Percentiles rank a stretch among this genome's conserved stretches.
Evolutionary conservation across 2,329 filamentous ascomycete species (phyloP).

Genomic region (Orbilia javanica): DNA sequence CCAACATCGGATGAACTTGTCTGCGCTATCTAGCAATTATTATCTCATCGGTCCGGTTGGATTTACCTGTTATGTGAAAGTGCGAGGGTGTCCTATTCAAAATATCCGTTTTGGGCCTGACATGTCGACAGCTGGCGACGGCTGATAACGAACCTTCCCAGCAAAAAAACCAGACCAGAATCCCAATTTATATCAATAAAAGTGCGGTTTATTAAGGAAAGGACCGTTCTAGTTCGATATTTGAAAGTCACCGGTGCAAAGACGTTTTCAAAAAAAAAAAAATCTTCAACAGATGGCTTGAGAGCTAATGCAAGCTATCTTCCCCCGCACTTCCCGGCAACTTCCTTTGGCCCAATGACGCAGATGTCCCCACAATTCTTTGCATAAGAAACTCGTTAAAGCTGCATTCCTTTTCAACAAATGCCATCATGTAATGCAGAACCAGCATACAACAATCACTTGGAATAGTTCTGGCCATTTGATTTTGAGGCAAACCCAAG

Average conservation of each 20-base stretch:
- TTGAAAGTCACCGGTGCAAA: conserved; percentile 18
- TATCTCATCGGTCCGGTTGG: conserved; percentile 38
- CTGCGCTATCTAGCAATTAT: conserved; percentile 20
- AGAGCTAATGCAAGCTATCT: neutral
- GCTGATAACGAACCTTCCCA: conserved; percentile 19
- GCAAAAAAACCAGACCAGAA: neutral
- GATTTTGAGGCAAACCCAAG: neutral
- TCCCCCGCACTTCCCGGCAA: conserved; percentile 1
- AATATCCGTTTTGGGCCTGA: conserved; percentile 20
- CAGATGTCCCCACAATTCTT: conserved; percentile 34
- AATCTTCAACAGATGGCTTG: too few species aligned
- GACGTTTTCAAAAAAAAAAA: neutral
- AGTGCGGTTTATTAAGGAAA: neutral
- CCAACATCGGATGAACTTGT: conserved; percentile 58
- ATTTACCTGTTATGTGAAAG: conserved; percentile 38
- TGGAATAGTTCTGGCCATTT: conserved; percentile 17
- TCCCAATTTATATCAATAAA: neutral
- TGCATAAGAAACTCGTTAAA: conserved; percentile 27
- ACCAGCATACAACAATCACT: conserved; percentile 8
- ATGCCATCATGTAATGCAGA: neutral
- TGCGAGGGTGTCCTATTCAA: neutral
- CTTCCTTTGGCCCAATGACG: conserved; percentile 36
- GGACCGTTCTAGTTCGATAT: neutral
- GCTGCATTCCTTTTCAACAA: conserved; percentile 6
- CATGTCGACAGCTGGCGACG: conserved; percentile 1